Evolutionary conservation across 352 stramenopile species (phyloP), one percentile per base, ranked within the genome.

Genomic region (Aphanomyces invadans): DNA sequence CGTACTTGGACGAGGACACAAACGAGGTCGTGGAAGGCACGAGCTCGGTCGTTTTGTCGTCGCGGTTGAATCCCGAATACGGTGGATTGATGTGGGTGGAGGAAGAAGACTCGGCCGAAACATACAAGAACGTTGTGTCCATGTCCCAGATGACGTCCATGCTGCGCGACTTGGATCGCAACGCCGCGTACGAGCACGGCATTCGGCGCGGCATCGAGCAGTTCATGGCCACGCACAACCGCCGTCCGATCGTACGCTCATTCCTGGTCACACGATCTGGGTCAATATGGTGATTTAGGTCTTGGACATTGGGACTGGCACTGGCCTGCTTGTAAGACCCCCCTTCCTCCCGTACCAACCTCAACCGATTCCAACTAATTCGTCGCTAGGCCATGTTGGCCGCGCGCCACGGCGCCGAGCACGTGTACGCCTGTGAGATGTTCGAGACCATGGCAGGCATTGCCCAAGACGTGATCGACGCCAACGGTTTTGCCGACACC

Each of bases 381-480:
- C n/a, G n/a, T n/a, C n/a, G n/a, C n/a, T 68, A 68, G n/a, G 83
- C 90, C n/a, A 87, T 97, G 74, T 85, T 97, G 70, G 91, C 90
- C 11, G 83, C 86, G 0, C 71, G 71, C 19, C 85, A 92, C 39
- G 92, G 92, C 23, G 92, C 91, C 0, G 73, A 81, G 54, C 79
- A 96, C 70, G 89, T 97, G 19, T 96, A 92, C 70, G 87, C 86
- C n/a, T 97, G 89, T 67, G 92, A 98, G 71, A 94, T 96, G 86
- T 96, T 92, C 62, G 61, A 73, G 55, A 78, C 80, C 17, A 91
- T 96, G 86, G 88, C 85, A 15, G 75, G 83, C 48, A 86, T 96
- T 70, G 89, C 89, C 1, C 46, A 76, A 12, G 69, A 81, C 23
- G 85, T 94, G 55, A 92, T 84, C 26, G 67, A 59, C 23, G 81